Base-by-base conservation (phyloP, 495 filamentous ascomycete species). In the Trichocladium uniseriatum region DNA sequence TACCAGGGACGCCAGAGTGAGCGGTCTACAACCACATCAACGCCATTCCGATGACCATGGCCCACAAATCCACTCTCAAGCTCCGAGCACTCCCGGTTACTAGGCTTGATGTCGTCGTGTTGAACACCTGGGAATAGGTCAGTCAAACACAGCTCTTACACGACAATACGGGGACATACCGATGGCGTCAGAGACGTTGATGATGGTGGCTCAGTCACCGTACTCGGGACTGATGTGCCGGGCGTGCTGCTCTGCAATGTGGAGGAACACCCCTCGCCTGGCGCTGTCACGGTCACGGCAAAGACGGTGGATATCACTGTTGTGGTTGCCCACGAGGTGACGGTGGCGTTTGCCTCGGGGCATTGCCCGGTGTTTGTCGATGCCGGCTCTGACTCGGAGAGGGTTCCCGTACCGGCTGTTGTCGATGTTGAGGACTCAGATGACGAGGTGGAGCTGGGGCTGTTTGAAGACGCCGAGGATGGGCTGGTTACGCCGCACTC, bases 401-500 rank as follows among this genome's bases (percentile, higher is more conserved):
- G 18, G 11, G 41, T 42, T 5, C 10, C 6, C 13, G 34, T 34
- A 15, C 9, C 18, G 36, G 27, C 50, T 6, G 35, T 20, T 29
- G 34, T 43, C 2, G 20, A 37, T 16, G 34, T 39, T 6, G 7
- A 1, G 38, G 20, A 20, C n/a, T 1, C 8, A 8, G 49, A 40
- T 16, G 48, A 21, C 1, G 43, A 36, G 11, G 41, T 8, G 15
- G 35, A 3, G 10, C 10, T 49, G 2, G 38, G 15, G 11, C 19
- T 16, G 8, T 8, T 21, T 22, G 27, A 28, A 6, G 49, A 32
- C 18, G 16, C 18, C 14, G 36, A 21, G n/a, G 37, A 19, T n/a
- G 39, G 38, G 2, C 51, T 29, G 9, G 27, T 39, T 3, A 56
- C 51, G 11, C 58, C 54, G 34, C 58, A 60, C 31, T 60, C 58